These are phyloP conservation scores for Penicillium coffeae DNA, from an alignment of 495 filamentous ascomycete genomes.

Conservation along the genomic window DNA sequence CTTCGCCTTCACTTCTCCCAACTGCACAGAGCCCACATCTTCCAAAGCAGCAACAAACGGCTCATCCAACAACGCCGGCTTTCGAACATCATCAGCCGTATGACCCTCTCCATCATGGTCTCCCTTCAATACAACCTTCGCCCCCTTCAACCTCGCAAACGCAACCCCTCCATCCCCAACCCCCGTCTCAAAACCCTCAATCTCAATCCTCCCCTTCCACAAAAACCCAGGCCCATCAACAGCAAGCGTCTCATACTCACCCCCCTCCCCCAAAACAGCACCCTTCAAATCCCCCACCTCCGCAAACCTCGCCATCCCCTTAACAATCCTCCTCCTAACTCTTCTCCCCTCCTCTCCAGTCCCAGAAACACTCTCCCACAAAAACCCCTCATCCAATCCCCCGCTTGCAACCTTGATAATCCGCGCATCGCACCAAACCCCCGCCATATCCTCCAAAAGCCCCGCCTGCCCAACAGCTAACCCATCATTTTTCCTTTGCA, in stretches of 20 bases:
- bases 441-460: conserved; percentile 77
- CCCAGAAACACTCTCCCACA: conserved; percentile 74
- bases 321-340: conserved; percentile 52
- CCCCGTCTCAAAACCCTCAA: conserved; percentile 54
- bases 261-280: conserved; percentile 83
- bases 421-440: conserved; percentile 69
- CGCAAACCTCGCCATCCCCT: conserved; percentile 64
- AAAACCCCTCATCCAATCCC: conserved; percentile 72
- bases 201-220: conserved; percentile 67
- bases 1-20: neutral
- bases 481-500: conserved; percentile 13
- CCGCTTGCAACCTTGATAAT: conserved; percentile 94
- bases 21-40: conserved; percentile 7
- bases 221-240: conserved; percentile 69
- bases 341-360: conserved; percentile 31
- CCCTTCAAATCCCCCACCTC: conserved; percentile 51
- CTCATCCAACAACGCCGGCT: conserved; percentile 45
- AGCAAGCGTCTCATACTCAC: conserved; percentile 94
- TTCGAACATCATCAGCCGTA: conserved; percentile 34
- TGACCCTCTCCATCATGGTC: conserved; percentile 26
- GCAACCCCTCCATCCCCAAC: conserved; percentile 68
- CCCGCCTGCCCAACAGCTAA: conserved; percentile 32
- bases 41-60: conserved; percentile 32
- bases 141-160: conserved; percentile 56
- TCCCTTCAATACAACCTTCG: conserved; percentile 54